These are phyloP conservation scores for Cladobotryum mycophilum DNA, from an alignment of 2,329 filamentous ascomycete genomes.

Conservation along the genomic window DNA sequence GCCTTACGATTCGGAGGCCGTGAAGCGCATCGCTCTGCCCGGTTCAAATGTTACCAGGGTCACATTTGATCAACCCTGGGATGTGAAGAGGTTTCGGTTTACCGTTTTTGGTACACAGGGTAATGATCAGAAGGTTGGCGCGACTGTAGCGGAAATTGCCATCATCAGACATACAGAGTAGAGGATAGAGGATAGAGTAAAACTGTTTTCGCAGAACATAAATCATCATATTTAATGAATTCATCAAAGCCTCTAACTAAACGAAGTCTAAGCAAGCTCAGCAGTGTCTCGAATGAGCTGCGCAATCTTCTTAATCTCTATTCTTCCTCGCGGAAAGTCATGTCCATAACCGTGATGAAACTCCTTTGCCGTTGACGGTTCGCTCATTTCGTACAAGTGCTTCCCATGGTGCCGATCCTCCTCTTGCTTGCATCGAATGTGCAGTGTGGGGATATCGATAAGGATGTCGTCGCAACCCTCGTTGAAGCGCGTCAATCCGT, in stretches of 20 bases:
- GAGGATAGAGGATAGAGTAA: no score
- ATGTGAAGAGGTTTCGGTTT: not conserved
- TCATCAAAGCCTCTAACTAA: no score
- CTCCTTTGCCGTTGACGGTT: not conserved
- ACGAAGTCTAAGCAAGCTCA: not conserved
- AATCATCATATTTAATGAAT: no score
- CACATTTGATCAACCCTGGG: not conserved
- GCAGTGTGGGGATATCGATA: slow-evolving; percentile 5
- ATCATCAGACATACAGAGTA: not conserved
- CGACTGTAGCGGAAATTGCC: not conserved
- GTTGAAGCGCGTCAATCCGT: slow-evolving; percentile 1
- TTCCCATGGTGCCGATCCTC: not conserved
- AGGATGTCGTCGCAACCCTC: not conserved
- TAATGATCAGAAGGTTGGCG: not conserved
- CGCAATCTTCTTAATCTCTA: slow-evolving; percentile 5
- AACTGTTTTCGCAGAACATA: no score
- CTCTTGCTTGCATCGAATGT: slow-evolving; percentile 3
- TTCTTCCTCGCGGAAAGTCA: slow-evolving; percentile 5
- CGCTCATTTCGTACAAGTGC: slow-evolving; percentile 2
- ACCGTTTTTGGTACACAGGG: not conserved
- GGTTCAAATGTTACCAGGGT: not conserved
- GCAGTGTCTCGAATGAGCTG: slow-evolving; percentile 3
- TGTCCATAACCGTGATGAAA: slow-evolving; percentile 5
- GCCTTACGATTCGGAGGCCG: not conserved
- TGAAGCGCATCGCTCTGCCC: not conserved